These are phyloP conservation scores for Cordyceps fumosorosea DNA, from an alignment of 2,329 filamentous ascomycete species.

Conservation along the genomic window DNA sequence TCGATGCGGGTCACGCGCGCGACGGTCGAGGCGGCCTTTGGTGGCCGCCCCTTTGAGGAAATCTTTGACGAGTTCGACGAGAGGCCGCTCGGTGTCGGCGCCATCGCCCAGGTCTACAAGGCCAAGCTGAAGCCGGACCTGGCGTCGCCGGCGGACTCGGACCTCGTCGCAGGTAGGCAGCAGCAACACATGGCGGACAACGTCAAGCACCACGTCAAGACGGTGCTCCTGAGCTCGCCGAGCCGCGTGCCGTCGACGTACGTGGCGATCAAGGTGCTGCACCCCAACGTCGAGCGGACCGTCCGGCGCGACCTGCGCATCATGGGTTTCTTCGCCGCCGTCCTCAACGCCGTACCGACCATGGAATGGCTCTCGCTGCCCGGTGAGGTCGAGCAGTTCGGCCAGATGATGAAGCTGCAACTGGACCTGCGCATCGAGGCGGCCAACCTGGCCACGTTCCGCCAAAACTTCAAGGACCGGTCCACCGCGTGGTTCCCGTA, in stretches of 20 bases:
- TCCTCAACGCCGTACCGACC: slow-evolving; percentile 82
- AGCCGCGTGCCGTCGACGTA: slow-evolving; percentile 82
- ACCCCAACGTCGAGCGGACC: slow-evolving; percentile 82
- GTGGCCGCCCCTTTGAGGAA: slow-evolving; percentile 71
- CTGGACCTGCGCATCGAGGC: slow-evolving; percentile 92
- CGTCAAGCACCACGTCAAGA: slow-evolving; percentile 75
- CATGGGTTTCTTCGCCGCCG: slow-evolving; percentile 82
- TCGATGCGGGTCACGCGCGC: slow-evolving; percentile 71
- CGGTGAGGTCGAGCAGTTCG: slow-evolving; percentile 89
- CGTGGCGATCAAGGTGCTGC: slow-evolving; percentile 92
- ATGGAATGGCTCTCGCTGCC: slow-evolving; percentile 97
- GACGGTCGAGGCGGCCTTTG: slow-evolving; percentile 77
- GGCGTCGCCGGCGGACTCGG: slow-evolving; percentile 54
- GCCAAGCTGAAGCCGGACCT: slow-evolving; percentile 81
- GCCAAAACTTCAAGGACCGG: slow-evolving; percentile 81
- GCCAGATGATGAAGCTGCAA: slow-evolving; percentile 98
- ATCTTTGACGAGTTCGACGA: slow-evolving; percentile 97
- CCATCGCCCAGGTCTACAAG: slow-evolving; percentile 96
- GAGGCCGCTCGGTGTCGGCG: slow-evolving; percentile 82
- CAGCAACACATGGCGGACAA: slow-evolving; percentile 53
- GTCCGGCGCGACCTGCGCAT: slow-evolving; percentile 89
- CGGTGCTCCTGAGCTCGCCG: slow-evolving; percentile 78
- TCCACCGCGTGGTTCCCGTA: slow-evolving; percentile 96
- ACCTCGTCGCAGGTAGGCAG: slow-evolving; percentile 27
- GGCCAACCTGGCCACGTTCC: slow-evolving; percentile 81